Percentiles rank a stretch among this genome's conserved stretches.
Conservation (phyloP, 331 rosid species). For the Malus hybrid region DNA sequence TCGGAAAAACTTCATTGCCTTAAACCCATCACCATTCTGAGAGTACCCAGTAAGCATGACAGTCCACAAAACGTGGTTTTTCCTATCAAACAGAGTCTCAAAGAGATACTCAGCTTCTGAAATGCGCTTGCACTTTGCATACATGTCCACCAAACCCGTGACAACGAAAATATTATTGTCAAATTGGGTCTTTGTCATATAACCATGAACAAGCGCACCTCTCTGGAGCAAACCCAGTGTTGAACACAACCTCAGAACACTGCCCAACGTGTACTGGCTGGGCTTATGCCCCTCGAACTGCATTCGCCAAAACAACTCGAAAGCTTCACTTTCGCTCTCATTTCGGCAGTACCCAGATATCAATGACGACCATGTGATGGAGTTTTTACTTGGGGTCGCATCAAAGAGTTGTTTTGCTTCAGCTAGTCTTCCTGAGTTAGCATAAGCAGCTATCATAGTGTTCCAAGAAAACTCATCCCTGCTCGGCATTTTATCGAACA, state of each 20-base stretch:
- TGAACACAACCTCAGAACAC: conserved; percentile 56
- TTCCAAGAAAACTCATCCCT: conserved; percentile 66
- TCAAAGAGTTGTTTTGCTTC: conserved; percentile 58
- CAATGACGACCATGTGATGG: conserved; percentile 67
- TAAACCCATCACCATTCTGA: conserved; percentile 45
- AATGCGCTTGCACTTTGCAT: conserved; percentile 60
- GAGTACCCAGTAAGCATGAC: conserved; percentile 83
- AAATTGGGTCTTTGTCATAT: conserved; percentile 43
- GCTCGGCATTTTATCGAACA: conserved; percentile 56
- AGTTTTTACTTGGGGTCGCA: conserved; percentile 26
- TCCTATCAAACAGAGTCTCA: conserved; percentile 31
- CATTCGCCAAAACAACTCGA: conserved; percentile 49
- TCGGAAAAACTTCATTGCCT: conserved; percentile 52
- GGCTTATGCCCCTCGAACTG: conserved; percentile 51
- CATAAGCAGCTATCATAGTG: conserved; percentile 62
- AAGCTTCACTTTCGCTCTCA: conserved; percentile 50
- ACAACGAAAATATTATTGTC: conserved; percentile 41
- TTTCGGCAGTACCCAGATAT: conserved; percentile 57
- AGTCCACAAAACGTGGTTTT: conserved; percentile 62
- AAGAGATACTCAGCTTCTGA: conserved; percentile 55
- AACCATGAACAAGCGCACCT: conserved; percentile 60
- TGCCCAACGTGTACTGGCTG: conserved; percentile 54
- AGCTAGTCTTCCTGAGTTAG: conserved; percentile 36
- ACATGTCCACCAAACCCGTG: conserved; percentile 77
- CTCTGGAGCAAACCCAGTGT: conserved; percentile 37